Evolutionary conservation across 164 flowering plant genomes (phyloP).

Genomic region (Saururus chinensis): DNA sequence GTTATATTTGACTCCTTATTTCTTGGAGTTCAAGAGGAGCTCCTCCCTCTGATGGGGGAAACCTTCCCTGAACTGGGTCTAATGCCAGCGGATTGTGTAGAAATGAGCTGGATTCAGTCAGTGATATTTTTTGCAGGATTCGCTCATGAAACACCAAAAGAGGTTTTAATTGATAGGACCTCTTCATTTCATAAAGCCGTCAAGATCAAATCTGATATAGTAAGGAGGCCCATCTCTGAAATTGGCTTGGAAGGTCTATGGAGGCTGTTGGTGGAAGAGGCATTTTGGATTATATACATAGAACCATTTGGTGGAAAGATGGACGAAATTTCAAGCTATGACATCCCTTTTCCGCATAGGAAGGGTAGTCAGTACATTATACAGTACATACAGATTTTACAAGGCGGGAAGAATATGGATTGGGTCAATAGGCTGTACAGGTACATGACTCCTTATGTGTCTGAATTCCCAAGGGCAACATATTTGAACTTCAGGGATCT

Average conservation of each 20-base stretch:
- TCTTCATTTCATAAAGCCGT: background rate
- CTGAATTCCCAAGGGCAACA: conserved; percentile 14
- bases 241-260: conserved; percentile 1
- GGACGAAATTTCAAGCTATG: conserved; percentile 1
- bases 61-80: conserved; percentile 6
- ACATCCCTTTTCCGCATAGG: conserved; percentile 6
- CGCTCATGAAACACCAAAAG: background rate
- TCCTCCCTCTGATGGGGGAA: conserved; percentile 1
- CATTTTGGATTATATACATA: background rate
- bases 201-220: conserved; percentile 7
- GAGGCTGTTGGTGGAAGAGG: conserved; percentile 2
- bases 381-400: background rate
- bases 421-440: conserved; percentile 3
- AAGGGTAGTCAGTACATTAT: conserved; percentile 5
- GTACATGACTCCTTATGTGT: conserved; percentile 13
- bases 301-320: conserved; percentile 6
- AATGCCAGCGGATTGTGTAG: background rate
- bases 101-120: conserved; percentile 7
- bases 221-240: conserved; percentile 3
- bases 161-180: conserved; percentile 3
- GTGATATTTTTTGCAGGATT: background rate
- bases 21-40: conserved; percentile 1
- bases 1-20: background rate
- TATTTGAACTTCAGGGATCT: conserved; percentile 20
- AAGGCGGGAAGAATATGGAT: background rate